Evolutionary conservation across 2,329 filamentous ascomycete genomes (phyloP), one percentile per base, ranked within the genome.

Genomic region (Diaporthe ampelina): DNA sequence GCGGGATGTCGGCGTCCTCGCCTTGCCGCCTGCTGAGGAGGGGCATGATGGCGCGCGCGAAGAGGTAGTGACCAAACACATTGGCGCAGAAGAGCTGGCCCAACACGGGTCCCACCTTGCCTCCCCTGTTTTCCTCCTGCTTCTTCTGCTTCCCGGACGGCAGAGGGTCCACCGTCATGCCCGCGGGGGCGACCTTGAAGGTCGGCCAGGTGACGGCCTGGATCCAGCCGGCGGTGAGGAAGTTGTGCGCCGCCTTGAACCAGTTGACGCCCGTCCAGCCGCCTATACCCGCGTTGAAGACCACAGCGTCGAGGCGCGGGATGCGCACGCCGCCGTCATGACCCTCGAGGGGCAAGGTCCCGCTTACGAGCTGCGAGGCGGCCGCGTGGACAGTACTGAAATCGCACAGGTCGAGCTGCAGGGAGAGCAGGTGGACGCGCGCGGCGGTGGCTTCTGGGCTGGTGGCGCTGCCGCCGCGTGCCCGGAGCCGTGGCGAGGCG

Each of bases 61-160:
- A 91, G 80, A 98, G 85, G 82, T 99, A 98, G 85, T 99, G 97
- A 0, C 97, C 97, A 81, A 99, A 98, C 40, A 98, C 89, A 81
- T 98, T 98, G 67, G 96, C 93, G 81, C 93, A 93, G 82, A 98
- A 99, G 24, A 98, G 91, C 77, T 94, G 89, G 4, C 95, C 95
- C 0, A 99, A 85, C 7, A 91, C 89, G 40, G 40, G 3, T 21
- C 84, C 78, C 15, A 69, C 70, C 77, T 69, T 76, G 82, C 81
- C 35, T 4, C 82, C 80, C 40, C 15, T 43, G 19, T 80, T 32
- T 1, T 4, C 24, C 40, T 17, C n/a, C n/a, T 26, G 21, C 5
- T 95, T 88, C 26, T 17, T 2, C 11, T 32, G 29, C 37, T 8
- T 11, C 19, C 95, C 88, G 11, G n/a, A 1, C 40, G 40, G 90